Evolutionary conservation across 768 basidiomycete species (phyloP).

Genomic region (Amylocystis lapponica): DNA sequence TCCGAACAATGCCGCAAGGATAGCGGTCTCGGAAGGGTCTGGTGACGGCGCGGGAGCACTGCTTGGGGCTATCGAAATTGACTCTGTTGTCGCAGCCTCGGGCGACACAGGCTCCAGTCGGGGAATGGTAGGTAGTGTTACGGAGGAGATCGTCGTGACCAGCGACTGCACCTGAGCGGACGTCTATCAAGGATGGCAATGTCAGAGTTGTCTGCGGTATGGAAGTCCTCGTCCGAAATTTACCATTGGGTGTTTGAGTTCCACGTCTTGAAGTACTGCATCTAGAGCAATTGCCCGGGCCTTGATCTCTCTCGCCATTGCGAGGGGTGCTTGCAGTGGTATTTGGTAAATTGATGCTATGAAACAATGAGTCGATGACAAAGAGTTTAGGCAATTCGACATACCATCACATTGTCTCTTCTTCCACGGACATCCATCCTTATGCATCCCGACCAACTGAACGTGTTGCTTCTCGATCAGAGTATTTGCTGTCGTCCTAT

Average conservation of each 20-base stretch:
- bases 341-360: slow-evolving; percentile 72
- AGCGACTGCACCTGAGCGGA: slow-evolving; percentile 51
- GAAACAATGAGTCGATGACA: slow-evolving; percentile 1
- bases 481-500: slow-evolving; percentile 44
- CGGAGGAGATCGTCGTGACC: slow-evolving; percentile 36
- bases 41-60: not conserved
- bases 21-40: slow-evolving; percentile 33
- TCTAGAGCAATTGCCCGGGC: slow-evolving; percentile 48
- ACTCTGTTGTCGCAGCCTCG: slow-evolving; percentile 3
- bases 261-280: slow-evolving; percentile 44
- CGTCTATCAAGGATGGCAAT: slow-evolving; percentile 34
- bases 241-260: slow-evolving; percentile 72
- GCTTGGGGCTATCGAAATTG: slow-evolving; percentile 1
- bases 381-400: too few species aligned
- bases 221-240: slow-evolving; percentile 18
- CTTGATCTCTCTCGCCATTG: slow-evolving; percentile 58
- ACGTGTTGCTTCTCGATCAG: slow-evolving; percentile 69
- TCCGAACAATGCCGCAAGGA: slow-evolving; percentile 42
- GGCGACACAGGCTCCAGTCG: slow-evolving; percentile 1
- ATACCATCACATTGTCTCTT: slow-evolving; percentile 73
- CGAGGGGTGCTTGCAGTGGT: slow-evolving; percentile 60
- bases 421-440: slow-evolving; percentile 83
- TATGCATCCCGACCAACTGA: slow-evolving; percentile 66
- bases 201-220: not conserved
- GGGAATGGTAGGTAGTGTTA: slow-evolving; percentile 8